phyloP scores from a whole-genome alignment of 2,329 filamentous ascomycete species.

The Fulvia fulva region DNA sequence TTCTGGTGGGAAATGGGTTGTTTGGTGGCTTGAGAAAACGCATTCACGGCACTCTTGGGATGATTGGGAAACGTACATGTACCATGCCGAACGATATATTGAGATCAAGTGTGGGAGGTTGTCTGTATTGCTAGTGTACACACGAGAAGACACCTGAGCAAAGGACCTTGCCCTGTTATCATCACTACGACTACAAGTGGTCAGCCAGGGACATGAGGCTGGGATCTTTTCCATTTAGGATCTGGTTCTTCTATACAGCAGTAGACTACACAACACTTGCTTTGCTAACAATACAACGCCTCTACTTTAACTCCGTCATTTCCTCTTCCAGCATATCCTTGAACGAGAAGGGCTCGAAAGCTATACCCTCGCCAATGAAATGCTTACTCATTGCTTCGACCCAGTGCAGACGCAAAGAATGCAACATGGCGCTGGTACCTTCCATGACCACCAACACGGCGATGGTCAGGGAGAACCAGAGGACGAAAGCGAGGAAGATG shows the following conservation, averaged over 20 bases:
- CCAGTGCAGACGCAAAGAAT: slow-evolving; percentile 88
- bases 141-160: neutral
- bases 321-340: slow-evolving; percentile 80
- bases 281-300: neutral
- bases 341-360: slow-evolving; percentile 88
- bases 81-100: neutral
- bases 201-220: too few relatives aligned
- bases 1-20: neutral
- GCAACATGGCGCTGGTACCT: slow-evolving; percentile 92
- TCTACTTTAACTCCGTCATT: slow-evolving; percentile 35
- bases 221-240: too few relatives aligned
- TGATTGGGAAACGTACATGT: too few relatives aligned
- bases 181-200: too few relatives aligned
- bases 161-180: too few relatives aligned
- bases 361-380: slow-evolving; percentile 78
- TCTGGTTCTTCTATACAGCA: neutral
- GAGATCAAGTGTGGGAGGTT: neutral
- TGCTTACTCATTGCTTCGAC: slow-evolving; percentile 98
- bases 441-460: slow-evolving; percentile 89
- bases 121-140: neutral
- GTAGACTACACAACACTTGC: neutral
- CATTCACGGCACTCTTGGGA: neutral
- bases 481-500: slow-evolving; percentile 75
- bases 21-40: neutral
- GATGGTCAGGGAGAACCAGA: slow-evolving; percentile 85